Base-by-base conservation (phyloP, 2,329 filamentous ascomycete species). In the Fusarium dimerum region DNA sequence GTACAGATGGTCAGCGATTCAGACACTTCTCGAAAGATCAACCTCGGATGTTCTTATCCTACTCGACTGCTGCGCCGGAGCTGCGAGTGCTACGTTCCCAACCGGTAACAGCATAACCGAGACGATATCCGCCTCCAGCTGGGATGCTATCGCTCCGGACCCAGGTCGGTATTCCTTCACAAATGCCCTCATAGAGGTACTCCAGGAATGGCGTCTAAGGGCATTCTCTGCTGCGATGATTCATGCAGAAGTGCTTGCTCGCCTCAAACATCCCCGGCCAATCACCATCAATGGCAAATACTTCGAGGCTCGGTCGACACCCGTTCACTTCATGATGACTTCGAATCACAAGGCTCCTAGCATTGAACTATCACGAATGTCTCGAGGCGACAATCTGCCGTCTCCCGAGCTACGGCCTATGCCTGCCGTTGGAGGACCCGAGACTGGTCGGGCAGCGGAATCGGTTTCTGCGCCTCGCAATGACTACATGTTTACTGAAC, bases 261-360 rank as follows among this genome's bases (percentile, higher is more conserved):
- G 81, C 3, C 64, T 85, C 2, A 85, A 84, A 60, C 82, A 84
- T 55, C 82, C 82, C 6, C 72, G 81, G 8, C 81, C 81, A 17
- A 78, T 83, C 57, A 75, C 78, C 51, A 77, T 81, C 59, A 82
- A 84, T 56, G 82, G 82, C 47, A 81, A 78, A 66, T 75, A 78
- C 16, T 82, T 82, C 43, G 81, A 84, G 61, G 78, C 79, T 36
- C 76, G 81, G 39, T 81, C 81, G 2, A 84, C 82, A 0, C 81
- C 82, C 0, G 80, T 84, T 5, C 82, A 85, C 59, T 84, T 84
- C 60, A 84, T 84, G 79, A 84, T 84, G 80, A 84, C 82, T 2
- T 75, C 79, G 16, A 83, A 84, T 52, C 81, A 84, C 62, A 80
- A 75, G 52, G 80, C 79, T 1, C 79, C 80, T 0, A 84, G 81